Evolutionary conservation across 2,329 filamentous ascomycete species (phyloP).

Genomic region (Penicillium vulpinum): DNA sequence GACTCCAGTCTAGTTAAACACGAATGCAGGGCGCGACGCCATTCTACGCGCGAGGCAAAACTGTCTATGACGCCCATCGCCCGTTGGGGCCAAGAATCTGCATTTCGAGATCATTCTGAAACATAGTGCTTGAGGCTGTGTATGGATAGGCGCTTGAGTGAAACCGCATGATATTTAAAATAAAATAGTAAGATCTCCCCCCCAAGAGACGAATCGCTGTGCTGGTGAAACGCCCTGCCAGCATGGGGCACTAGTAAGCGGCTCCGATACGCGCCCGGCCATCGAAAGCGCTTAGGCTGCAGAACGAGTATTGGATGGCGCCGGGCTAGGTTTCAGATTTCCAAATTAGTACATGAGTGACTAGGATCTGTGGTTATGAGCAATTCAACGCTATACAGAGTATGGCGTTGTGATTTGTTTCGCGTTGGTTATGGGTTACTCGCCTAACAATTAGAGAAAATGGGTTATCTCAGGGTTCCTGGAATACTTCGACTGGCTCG

Average conservation of each 20-base stretch:
- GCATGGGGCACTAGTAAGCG: conserved; percentile 13
- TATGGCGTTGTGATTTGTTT: neutral
- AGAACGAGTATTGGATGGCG: neutral
- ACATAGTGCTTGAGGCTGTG: conserved; percentile 22
- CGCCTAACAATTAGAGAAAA: neutral
- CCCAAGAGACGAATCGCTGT: conserved; percentile 8
- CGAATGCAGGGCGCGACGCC: conserved; percentile 6
- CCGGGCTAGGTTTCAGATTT: conserved; percentile 12
- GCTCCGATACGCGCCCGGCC: conserved; percentile 23
- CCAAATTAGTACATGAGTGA: neutral
- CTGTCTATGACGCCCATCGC: conserved; percentile 12
- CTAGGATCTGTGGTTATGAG: neutral
- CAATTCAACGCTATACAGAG: neutral
- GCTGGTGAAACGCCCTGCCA: conserved; percentile 10
- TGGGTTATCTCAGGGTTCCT: neutral
- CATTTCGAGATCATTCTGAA: conserved; percentile 19
- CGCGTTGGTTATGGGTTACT: neutral
- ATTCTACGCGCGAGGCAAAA: conserved; percentile 18
- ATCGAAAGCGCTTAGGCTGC: conserved; percentile 21
- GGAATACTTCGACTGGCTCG: neutral
- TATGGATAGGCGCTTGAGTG: conserved; percentile 31
- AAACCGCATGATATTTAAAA: conserved; percentile 26
- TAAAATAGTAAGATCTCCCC: neutral
- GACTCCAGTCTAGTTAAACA: conserved; percentile 18
- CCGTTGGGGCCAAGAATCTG: conserved; percentile 9